Evolutionary conservation across 495 filamentous ascomycete species (phyloP).

Genomic region (Cercophora newfieldiana): DNA sequence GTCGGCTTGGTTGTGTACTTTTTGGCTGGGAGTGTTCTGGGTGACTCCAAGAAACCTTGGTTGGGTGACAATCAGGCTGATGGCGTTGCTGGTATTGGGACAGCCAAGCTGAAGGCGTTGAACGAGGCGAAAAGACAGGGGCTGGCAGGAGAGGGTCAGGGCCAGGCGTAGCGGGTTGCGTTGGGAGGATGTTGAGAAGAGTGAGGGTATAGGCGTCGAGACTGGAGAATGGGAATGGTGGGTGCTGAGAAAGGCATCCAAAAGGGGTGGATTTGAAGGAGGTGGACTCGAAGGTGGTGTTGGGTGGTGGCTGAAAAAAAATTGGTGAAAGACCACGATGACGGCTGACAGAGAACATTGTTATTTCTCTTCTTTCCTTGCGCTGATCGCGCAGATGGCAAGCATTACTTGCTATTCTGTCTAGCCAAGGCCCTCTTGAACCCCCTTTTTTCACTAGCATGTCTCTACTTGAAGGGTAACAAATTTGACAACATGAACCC

Average conservation of each 20-base stretch:
- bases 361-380: neutral
- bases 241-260: neutral
- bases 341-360: neutral
- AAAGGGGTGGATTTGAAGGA: no score
- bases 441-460: no score
- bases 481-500: no score
- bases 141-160: conserved; percentile 18
- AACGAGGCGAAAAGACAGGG: conserved; percentile 47
- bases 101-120: conserved; percentile 78
- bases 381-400: neutral
- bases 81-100: conserved; percentile 80
- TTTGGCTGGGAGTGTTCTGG: conserved; percentile 69
- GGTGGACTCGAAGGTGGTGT: no score
- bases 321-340: neutral
- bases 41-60: conserved; percentile 96
- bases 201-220: no score
- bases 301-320: neutral
- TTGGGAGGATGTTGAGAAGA: neutral
- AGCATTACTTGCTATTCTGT: neutral
- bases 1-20: conserved; percentile 82
- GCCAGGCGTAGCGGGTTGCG: neutral
- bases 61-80: conserved; percentile 79
- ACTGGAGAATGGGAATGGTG: no score
- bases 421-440: neutral
- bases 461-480: no score